Percentiles rank a stretch among this genome's conserved stretches.
phyloP scores from a whole-genome alignment of 2,329 filamentous ascomycete genomes.

The Colletotrichum melonis region DNA sequence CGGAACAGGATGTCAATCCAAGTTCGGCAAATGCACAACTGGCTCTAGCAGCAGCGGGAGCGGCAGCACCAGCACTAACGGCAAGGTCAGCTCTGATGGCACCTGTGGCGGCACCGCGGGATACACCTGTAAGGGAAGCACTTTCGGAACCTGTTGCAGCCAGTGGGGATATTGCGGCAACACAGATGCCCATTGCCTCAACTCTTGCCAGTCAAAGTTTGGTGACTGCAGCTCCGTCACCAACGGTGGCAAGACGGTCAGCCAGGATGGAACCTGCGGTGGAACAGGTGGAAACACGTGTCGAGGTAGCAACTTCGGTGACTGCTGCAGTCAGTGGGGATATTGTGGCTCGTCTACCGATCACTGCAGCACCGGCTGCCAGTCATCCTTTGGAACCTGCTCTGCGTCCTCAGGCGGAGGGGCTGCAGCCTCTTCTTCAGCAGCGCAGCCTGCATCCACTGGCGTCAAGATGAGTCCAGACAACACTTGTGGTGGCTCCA shows the following conservation, averaged over 20 bases:
- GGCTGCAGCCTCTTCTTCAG: constrained; percentile 9
- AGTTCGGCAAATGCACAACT: constrained; percentile 16
- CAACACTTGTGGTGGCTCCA: constrained; percentile 53
- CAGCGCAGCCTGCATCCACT: constrained; percentile 8
- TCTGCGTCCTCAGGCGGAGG: constrained; percentile 6
- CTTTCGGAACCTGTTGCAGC: constrained; percentile 35
- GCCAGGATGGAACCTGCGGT: constrained; percentile 24
- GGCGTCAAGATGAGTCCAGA: constrained; percentile 39
- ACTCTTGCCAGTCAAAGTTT: constrained; percentile 33
- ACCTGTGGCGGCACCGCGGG: constrained; percentile 51
- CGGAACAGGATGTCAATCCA: constrained; percentile 23
- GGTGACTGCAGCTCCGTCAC: constrained; percentile 35
- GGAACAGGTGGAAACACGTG: constrained; percentile 23
- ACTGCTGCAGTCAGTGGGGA: constrained; percentile 38
- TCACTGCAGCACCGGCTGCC: constrained; percentile 36
- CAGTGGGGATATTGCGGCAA: constrained; percentile 37
- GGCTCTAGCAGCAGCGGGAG: too few species aligned
- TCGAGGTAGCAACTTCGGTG: constrained; percentile 14
- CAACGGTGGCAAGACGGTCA: constrained; percentile 13
- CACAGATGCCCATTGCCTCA: constrained; percentile 33
- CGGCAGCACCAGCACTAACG: neutral
- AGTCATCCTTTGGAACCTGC: constrained; percentile 24
- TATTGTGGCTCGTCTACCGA: constrained; percentile 36
- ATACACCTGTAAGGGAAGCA: constrained; percentile 51
- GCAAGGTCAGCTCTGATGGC: constrained; percentile 44